Evolutionary conservation across 1,139 yeast genomes (phyloP).

Genomic region (Sugiyamaella pinicola): DNA sequence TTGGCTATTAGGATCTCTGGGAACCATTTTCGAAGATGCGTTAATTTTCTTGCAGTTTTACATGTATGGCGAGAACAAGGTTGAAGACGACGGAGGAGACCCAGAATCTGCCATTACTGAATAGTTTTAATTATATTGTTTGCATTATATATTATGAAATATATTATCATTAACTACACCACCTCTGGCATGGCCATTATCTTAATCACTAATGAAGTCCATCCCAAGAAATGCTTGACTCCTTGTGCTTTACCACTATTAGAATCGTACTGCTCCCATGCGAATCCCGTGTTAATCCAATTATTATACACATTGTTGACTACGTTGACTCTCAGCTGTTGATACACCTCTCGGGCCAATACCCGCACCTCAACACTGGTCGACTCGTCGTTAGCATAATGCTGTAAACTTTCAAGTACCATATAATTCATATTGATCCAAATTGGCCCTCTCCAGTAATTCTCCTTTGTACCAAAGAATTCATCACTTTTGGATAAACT

Average conservation of each 20-base stretch:
- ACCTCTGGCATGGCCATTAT: constrained; percentile 81
- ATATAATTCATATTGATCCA: constrained; percentile 93
- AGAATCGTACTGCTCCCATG: constrained; percentile 91
- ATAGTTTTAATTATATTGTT: background rate
- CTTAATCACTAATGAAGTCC: constrained; percentile 82
- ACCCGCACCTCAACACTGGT: constrained; percentile 37
- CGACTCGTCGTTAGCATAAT: constrained; percentile 47
- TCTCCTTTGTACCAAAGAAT: constrained; percentile 74
- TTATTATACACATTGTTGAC: constrained; percentile 67
- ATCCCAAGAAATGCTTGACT: constrained; percentile 88
- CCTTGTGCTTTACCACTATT: constrained; percentile 74
- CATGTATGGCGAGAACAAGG: constrained; percentile 44
- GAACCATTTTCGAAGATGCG: constrained; percentile 69
- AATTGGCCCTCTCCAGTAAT: constrained; percentile 94
- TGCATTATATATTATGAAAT: constrained; percentile 1
- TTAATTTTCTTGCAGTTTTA: constrained; percentile 67
- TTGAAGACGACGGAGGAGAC: constrained; percentile 13
- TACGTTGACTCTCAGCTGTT: constrained; percentile 61
- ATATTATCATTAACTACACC: background rate
- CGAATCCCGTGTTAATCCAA: constrained; percentile 77
- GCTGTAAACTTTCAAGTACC: constrained; percentile 65
- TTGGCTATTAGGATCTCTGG: constrained; percentile 75
- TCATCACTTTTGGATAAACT: constrained; percentile 73
- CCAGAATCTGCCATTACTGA: constrained; percentile 26
- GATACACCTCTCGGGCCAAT: constrained; percentile 54